These are phyloP conservation scores for Hypoxylon fuscum DNA, from an alignment of 495 filamentous ascomycete species.

Conservation along the genomic window DNA sequence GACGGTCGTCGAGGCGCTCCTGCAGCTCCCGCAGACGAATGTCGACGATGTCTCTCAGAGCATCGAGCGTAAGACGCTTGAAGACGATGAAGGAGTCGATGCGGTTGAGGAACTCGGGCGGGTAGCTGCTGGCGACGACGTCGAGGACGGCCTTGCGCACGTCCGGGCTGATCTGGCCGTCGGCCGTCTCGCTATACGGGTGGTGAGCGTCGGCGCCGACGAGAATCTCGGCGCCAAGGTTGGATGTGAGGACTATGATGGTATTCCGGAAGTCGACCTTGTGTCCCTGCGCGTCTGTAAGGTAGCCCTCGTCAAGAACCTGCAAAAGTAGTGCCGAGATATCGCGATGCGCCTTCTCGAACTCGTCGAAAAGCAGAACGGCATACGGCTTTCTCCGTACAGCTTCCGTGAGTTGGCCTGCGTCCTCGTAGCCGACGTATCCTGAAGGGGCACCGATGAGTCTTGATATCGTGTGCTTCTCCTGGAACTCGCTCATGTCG, in stretches of 20 bases:
- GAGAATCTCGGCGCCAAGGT: slow-evolving; percentile 82
- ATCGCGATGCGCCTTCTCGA: slow-evolving; percentile 96
- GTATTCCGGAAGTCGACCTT: slow-evolving; percentile 97
- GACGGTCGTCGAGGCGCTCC: slow-evolving; percentile 80
- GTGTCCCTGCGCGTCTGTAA: slow-evolving; percentile 95
- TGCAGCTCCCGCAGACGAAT: slow-evolving; percentile 90
- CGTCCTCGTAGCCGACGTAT: slow-evolving; percentile 97
- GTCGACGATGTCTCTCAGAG: slow-evolving; percentile 91
- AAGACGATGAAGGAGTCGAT: slow-evolving; percentile 98
- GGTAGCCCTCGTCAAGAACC: slow-evolving; percentile 94
- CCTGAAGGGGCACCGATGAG: slow-evolving; percentile 93
- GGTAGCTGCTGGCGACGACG: slow-evolving; percentile 78
- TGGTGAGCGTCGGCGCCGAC: slow-evolving; percentile 66
- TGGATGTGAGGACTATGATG: slow-evolving; percentile 94
- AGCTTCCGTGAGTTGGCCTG: slow-evolving; percentile 94
- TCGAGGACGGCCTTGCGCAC: slow-evolving; percentile 86
- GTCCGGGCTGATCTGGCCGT: slow-evolving; percentile 71
- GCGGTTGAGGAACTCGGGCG: slow-evolving; percentile 95
- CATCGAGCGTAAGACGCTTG: slow-evolving; percentile 77
- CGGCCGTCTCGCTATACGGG: slow-evolving; percentile 65
- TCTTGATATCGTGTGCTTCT: slow-evolving; percentile 94
- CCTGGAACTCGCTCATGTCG: slow-evolving; percentile 98
- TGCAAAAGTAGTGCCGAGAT: slow-evolving; percentile 94
- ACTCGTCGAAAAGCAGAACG: slow-evolving; percentile 94
- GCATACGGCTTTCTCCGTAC: slow-evolving; percentile 96